Base-by-base conservation (phyloP, 1,284 basidiomycete species). In the Fistulinella staudtii region DNA sequence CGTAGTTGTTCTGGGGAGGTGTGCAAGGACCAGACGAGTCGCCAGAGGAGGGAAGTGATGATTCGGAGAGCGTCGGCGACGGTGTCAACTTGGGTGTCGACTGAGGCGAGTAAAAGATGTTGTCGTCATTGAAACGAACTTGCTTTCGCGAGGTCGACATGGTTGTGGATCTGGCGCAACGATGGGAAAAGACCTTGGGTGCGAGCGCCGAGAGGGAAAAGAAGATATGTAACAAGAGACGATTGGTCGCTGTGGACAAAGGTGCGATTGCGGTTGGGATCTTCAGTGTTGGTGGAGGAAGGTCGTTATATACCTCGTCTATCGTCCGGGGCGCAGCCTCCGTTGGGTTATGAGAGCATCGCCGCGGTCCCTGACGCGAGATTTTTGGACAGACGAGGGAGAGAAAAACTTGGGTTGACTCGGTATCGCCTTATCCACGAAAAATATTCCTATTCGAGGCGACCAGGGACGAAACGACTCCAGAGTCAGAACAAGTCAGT, bases 121-220 rank as follows among this genome's bases (percentile, higher is more conserved):
- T 74, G 34, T 68, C 68, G 13, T 64, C 54, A 41, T 72, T 65
- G 53, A 76, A 76, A 41, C 69, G 71, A 41, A 76, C 75, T 49
- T 68, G 74, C 55, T 71, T 73, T 10, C 37, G 44, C 0, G 51
- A 21, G 17, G 20, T 39, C 0, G 60, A 43, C 61, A 65, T 65
- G 30, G 13, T 10, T 15, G 36, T 15, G 36, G 28, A 15, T 17
- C 25, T 36, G 39, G 27, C 21, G 50, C 43, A 45, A 43, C 46
- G 49, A 42, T 33, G 29, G 34, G 5, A 35, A 42, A 43, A 2
- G 21, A 41, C 47, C 48, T 44, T 50, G 14, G 9, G 43, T 10
- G 54, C 21, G 34, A 48, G 39, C 43, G 50, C 46, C 22, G 46
- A 27, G 41, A 5, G 20, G 20, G n/a, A 58, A 50, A 46, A 47